These are phyloP conservation scores for Emydomyces testavorans DNA, from an alignment of 2,329 filamentous ascomycete genomes.

Conservation along the genomic window DNA sequence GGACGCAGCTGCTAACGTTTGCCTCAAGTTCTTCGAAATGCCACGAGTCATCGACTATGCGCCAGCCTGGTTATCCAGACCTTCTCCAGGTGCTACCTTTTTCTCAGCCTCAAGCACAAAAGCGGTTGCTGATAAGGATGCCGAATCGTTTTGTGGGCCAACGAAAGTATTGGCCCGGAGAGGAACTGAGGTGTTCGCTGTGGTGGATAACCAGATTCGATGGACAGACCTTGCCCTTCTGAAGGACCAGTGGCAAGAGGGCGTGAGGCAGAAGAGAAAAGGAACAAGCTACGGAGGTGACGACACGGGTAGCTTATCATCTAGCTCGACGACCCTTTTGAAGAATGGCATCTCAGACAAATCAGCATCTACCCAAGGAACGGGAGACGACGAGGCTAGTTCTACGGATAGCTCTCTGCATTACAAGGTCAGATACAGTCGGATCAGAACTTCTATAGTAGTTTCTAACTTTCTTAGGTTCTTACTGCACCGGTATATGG, in stretches of 20 bases:
- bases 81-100: conserved; percentile 64
- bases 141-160: conserved; percentile 29
- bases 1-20: background rate
- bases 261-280: conserved; percentile 26
- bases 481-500: conserved; percentile 69
- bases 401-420: background rate
- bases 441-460: background rate
- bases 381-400: background rate
- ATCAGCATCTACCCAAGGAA: background rate
- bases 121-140: conserved; percentile 23
- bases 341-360: background rate
- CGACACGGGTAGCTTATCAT: background rate
- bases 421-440: conserved; percentile 38
- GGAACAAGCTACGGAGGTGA: conserved; percentile 7
- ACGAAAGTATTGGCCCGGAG: conserved; percentile 60
- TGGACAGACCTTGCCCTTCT: conserved; percentile 77
- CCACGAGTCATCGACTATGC: conserved; percentile 76
- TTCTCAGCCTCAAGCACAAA: conserved; percentile 49
- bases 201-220: conserved; percentile 76
- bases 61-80: conserved; percentile 72
- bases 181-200: conserved; percentile 79
- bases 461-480: conserved; percentile 39
- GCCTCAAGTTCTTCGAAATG: conserved; percentile 44
- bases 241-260: conserved; percentile 50
- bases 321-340: background rate